Conservation (phyloP, 2,329 filamentous ascomycete genomes). For the Botrytis fabae region DNA sequence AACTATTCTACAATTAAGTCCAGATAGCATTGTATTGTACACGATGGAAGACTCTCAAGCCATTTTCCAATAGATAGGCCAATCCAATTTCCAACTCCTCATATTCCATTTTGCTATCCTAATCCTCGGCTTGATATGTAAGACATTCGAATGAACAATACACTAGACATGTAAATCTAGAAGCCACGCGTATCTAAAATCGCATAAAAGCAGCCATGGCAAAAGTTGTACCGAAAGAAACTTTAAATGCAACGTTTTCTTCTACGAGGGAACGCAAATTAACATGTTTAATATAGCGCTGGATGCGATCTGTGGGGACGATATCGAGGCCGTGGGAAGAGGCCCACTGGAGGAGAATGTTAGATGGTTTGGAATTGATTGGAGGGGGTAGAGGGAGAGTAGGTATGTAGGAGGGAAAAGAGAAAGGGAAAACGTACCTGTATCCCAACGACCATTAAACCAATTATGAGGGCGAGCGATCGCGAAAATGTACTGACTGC, state of each 20-base stretch:
- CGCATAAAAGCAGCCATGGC: conserved; percentile 65
- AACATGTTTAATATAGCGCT: conserved; percentile 51
- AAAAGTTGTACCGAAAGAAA: conserved; percentile 71
- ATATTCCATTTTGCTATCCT: conserved; percentile 57
- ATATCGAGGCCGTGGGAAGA: conserved; percentile 54
- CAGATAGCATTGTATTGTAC: not conserved
- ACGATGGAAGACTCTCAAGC: not conserved
- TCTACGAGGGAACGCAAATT: conserved; percentile 47
- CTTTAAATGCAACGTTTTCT: conserved; percentile 44
- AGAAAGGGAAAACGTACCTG: conserved; percentile 30
- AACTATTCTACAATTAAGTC: not conserved
- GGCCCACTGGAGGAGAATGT: conserved; percentile 44
- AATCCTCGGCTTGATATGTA: not conserved
- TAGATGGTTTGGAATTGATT: conserved; percentile 12
- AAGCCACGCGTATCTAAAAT: conserved; percentile 45
- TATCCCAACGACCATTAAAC: conserved; percentile 58
- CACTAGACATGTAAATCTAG: not conserved
- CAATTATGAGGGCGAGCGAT: conserved; percentile 66
- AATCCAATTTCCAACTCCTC: conserved; percentile 38
- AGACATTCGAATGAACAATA: not conserved
- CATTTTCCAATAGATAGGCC: not conserved
- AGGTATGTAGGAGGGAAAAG: not conserved
- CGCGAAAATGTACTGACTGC: conserved; percentile 70
- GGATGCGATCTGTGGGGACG: conserved; percentile 43
- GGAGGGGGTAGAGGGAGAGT: not conserved